Evolutionary conservation across 106 monocot genomes (phyloP), one percentile per base, ranked within the genome.

Genomic region (Dendrobium nobile): DNA sequence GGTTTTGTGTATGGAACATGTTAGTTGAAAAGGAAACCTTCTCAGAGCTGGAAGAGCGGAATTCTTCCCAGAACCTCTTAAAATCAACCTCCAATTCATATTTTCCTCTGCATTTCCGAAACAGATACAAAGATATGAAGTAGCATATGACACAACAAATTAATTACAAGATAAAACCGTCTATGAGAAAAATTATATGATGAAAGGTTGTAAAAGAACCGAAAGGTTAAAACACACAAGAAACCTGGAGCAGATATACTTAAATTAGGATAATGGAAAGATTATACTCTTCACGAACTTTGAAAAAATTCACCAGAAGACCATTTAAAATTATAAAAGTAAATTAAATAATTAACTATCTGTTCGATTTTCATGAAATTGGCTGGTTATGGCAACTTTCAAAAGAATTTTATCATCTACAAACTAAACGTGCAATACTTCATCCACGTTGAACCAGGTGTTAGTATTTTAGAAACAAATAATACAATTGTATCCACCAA

Each of bases 21-120:
- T 67, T 9, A 67, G 28, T 68, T 82, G 8, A 61, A 75, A 80
- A 41, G 33, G 54, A 44, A 48, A 99, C 99, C 99, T 99, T 99
- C 82, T 99, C 99, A 84, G 88, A 95, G 88, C 89, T 88, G 84
- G 99, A 99, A 82, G 93, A 88, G 88, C 99, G 99, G 83, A 99
- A 99, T 84, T 93, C 93, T 90, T 99, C 99, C 99, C 99, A 99
- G 81, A 83, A 93, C 78, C 88, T 91, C 90, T 85, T 95, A 79
- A 99, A 99, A 67, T 95, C 95, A 90, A 86, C 78, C 81, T 99
- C 99, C 87, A 93, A 64, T 56, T 91, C 94, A 95, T 98, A 78
- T 79, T 88, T 94, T 22, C 85, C 97, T 85, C 97, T 97, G 89
- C 59, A 89, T 68, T 80, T 41, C 72, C 31, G 31, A 89, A 75